phyloP scores from a whole-genome alignment of 768 basidiomycete genomes.

The Auricularia sp. region DNA sequence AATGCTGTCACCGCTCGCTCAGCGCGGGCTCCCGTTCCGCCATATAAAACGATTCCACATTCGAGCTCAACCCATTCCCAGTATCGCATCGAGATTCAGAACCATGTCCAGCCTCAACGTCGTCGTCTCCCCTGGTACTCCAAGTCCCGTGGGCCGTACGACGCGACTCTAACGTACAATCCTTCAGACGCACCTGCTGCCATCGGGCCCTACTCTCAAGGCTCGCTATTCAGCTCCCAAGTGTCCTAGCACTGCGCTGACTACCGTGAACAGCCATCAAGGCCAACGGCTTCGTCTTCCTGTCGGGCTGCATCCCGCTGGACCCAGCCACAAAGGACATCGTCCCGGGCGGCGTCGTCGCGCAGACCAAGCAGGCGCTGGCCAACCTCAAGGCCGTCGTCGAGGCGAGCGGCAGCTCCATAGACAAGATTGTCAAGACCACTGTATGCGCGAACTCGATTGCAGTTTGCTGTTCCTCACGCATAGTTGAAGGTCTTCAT shows the following conservation, averaged over 20 bases:
- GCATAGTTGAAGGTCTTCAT: constrained; percentile 61
- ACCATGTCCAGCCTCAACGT: not conserved
- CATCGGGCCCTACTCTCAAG: constrained; percentile 42
- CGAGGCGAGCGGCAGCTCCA: constrained; percentile 67
- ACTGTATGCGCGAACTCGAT: constrained; percentile 45
- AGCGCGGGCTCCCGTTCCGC: too few species aligned
- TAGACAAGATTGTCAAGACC: constrained; percentile 81
- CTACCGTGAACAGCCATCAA: constrained; percentile 82
- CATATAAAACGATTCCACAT: too few species aligned
- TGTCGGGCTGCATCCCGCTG: constrained; percentile 82
- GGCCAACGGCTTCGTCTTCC: constrained; percentile 74
- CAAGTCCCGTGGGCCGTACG: not conserved
- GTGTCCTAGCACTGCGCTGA: constrained; percentile 15
- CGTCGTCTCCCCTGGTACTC: not conserved
- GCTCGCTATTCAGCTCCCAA: not conserved
- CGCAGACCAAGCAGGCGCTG: constrained; percentile 74
- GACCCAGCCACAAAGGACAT: constrained; percentile 62
- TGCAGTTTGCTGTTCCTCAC: not conserved
- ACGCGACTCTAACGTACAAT: not conserved
- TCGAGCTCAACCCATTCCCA: too few species aligned
- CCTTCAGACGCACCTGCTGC: constrained; percentile 47
- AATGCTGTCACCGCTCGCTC: too few species aligned
- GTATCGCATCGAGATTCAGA: not conserved
- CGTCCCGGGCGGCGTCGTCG: constrained; percentile 57
- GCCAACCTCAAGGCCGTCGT: constrained; percentile 79